Evolutionary conservation across 1,284 basidiomycete genomes (phyloP), one percentile per base, ranked within the genome.

Genomic region (Sphagnurus paluster): DNA sequence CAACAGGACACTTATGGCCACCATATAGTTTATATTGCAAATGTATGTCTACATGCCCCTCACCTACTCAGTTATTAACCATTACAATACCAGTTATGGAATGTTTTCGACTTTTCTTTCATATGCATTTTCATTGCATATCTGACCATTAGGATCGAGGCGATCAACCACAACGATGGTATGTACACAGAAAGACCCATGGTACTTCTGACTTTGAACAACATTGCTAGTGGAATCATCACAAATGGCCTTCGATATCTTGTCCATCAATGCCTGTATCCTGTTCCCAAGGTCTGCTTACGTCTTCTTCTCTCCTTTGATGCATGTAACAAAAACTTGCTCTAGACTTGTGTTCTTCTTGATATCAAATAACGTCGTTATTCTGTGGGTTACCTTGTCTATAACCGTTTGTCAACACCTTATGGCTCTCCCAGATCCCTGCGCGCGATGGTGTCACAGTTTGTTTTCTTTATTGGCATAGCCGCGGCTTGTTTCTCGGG

Each of bases 401-500:
- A 29, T 9, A 36, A 20, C 17, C 14, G 36, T 39, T n/a, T 2
- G 5, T 14, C 30, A n/a, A 3, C 24, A 38, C 24, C 39, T 45
- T 14, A 51, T 44, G 25, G 14, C 39, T 16, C 4, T 28, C 25
- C 34, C 46, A 92, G 89, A 50, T 87, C 80, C 23, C 71, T 89
- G 48, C 84, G 80, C 9, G 87, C 79, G 5, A 89, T 88, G 86
- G 79, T 84, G 25, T 70, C 79, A 0, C 86, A 92, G 46, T 94
- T 93, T 61, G 65, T 90, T 2, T 84, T 90, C 61, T 95, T 96
- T 71, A 90, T 94, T 58, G 75, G 77, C 11, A 84, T 94, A 32
- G 89, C 90, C 6, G 77, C 76, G 1, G 80, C 84, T n/a, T 90
- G 88, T 60, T 94, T 95, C 67, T 93, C 89, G 13, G 92, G 92